Evolutionary conservation across 208 protist genomes (phyloP), one percentile per base, ranked within the genome.

Genomic region (Histomonas meleagridis): DNA sequence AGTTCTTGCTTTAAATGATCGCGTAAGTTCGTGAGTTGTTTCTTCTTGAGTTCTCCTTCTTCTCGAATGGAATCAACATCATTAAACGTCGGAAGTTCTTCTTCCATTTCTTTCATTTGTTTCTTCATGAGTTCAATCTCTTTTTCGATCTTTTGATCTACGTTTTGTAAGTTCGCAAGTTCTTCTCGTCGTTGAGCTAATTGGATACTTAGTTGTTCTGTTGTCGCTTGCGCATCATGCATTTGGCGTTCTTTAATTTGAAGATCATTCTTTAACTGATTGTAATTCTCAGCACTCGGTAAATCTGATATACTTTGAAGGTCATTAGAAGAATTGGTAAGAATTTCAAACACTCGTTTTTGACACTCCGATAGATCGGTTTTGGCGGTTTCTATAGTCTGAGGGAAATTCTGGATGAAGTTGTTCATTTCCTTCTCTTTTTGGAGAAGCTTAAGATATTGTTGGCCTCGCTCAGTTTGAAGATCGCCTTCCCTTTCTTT

Each of bases 341-440:
- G 46, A 26, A 55, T 55, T 18, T 86, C 76, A 48, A 86, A 51
- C 51, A 86, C 76, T 18, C 76, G 23, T 7, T 40, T 86, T 49
- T 86, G 76, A 5, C 40, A 43, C 9, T 86, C 40, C 23, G 46
- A 18, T 38, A 86, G 40, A 9, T 86, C 76, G 21, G 51, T 5
- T 38, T 86, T 43, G 32, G 76, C 32, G 2, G 1, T 51, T 55
- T 86, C 76, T 1, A 86, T 14, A 16, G 40, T 55, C 55, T 12
- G n/a, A 38, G 40, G 76, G 38, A 51, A 86, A n/a, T 86, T 86
- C 38, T 51, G 18, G n/a, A 86, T 55, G 76, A 86, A 86, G 38
- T 55, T 55, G 38, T 86, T 86, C 76, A 86, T 86, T 0, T 86
- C 76, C 38, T 86, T 51, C 28, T 86, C 76, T 21, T 46, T 12